Percentiles rank a stretch among this genome's conserved stretches.
phyloP scores from a whole-genome alignment of 768 basidiomycete species.

The Mycena pura region DNA sequence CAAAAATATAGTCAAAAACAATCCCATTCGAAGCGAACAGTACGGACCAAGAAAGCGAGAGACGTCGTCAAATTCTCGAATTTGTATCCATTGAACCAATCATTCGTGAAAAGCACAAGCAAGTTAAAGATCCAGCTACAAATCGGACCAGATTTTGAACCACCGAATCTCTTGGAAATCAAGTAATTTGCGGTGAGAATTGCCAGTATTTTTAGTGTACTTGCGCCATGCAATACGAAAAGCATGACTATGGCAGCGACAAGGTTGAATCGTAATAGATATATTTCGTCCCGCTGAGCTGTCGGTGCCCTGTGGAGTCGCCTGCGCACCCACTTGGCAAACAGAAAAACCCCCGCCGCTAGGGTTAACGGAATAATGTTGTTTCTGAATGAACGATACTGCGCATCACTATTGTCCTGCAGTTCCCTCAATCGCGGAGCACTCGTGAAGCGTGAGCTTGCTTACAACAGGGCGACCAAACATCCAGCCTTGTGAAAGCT shows the following conservation, averaged over 20 bases:
- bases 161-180: conserved; percentile 56
- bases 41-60: conserved; percentile 67
- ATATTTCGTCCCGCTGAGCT: conserved; percentile 32
- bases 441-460: conserved; percentile 20
- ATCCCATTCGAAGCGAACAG: not conserved
- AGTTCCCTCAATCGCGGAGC: conserved; percentile 11
- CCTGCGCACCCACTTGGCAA: conserved; percentile 58
- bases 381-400: conserved; percentile 87
- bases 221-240: conserved; percentile 79
- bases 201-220: conserved; percentile 74
- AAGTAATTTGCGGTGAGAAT: conserved; percentile 77
- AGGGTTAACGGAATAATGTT: conserved; percentile 71
- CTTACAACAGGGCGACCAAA: conserved; percentile 80
- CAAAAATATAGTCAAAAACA: not conserved
- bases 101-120: conserved; percentile 76
- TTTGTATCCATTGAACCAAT: conserved; percentile 74
- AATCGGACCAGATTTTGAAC: conserved; percentile 53
- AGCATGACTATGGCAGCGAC: conserved; percentile 70
- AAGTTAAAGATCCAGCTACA: conserved; percentile 83
- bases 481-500: conserved; percentile 81
- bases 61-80: conserved; percentile 62
- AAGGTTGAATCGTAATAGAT: conserved; percentile 64
- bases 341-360: conserved; percentile 58
- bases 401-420: conserved; percentile 92
- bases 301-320: conserved; percentile 29